Conservation (phyloP, 1,284 basidiomycete genomes). For the Ceratobasidium sp. region DNA sequence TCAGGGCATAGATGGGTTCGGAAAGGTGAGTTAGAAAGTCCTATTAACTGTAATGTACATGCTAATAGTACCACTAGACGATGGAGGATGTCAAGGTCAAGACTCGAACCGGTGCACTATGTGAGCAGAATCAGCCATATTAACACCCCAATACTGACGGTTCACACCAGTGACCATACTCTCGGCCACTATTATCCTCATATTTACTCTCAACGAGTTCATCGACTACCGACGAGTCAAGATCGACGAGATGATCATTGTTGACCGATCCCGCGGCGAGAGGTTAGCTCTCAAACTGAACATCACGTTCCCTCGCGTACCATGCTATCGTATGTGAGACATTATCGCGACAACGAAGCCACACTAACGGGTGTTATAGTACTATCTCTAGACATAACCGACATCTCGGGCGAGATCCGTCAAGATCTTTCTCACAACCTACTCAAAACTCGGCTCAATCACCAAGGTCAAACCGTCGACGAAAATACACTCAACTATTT, state of each 20-base stretch:
- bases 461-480: constrained; percentile 72
- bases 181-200: constrained; percentile 91
- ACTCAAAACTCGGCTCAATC: constrained; percentile 82
- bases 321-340: too few relatives aligned
- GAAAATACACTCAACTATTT: constrained; percentile 59
- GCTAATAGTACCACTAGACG: constrained; percentile 70
- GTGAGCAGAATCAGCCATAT: constrained; percentile 66
- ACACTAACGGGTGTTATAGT: constrained; percentile 69
- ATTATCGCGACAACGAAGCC: too few relatives aligned
- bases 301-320: too few relatives aligned
- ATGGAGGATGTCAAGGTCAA: constrained; percentile 98
- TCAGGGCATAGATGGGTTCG: constrained; percentile 96
- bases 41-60: not conserved
- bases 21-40: constrained; percentile 80
- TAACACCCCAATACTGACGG: not conserved
- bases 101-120: constrained; percentile 91
- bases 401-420: constrained; percentile 96
- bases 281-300: too few relatives aligned
- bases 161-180: constrained; percentile 84
- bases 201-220: constrained; percentile 59
- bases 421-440: constrained; percentile 92
- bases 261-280: too few relatives aligned
- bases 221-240: too few relatives aligned
- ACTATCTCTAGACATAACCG: constrained; percentile 96
- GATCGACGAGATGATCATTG: too few relatives aligned